phyloP scores from a whole-genome alignment of 495 filamentous ascomycete genomes.

The Neurospora tetrasperma region DNA sequence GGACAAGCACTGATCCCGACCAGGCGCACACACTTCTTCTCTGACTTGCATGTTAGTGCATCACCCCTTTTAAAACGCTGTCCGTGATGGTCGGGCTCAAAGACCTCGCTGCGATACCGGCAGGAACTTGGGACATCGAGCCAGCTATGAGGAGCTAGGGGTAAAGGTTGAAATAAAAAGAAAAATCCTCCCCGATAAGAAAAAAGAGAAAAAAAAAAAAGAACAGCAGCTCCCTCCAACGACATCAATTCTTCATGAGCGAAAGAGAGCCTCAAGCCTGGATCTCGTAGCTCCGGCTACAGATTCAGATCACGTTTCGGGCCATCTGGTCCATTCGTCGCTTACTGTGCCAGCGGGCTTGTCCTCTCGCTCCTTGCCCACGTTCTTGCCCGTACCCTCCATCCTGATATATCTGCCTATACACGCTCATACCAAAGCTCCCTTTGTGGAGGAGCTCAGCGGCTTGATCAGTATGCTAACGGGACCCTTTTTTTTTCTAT shows the following conservation, averaged over 20 bases:
- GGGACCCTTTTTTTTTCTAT: background rate
- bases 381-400: background rate
- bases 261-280: background rate
- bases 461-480: constrained; percentile 11
- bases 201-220: background rate
- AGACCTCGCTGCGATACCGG: constrained; percentile 4
- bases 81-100: constrained; percentile 2
- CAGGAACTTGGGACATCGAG: constrained; percentile 4
- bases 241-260: background rate
- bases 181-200: too few species aligned
- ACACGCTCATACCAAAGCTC: background rate
- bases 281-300: background rate
- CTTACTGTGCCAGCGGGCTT: background rate
- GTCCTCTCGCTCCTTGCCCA: background rate
- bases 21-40: constrained; percentile 8
- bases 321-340: background rate
- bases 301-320: background rate
- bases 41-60: constrained; percentile 15
- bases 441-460: background rate
- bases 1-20: constrained; percentile 17
- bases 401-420: background rate
- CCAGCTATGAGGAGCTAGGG: background rate
- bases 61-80: background rate
- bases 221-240: background rate
- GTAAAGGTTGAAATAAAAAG: background rate